A percentile compares a stretch with the other conserved stretches of the same genome.
These are phyloP conservation scores for Quercus phellos DNA, from an alignment of 331 rosid species.

Conservation along the genomic window DNA sequence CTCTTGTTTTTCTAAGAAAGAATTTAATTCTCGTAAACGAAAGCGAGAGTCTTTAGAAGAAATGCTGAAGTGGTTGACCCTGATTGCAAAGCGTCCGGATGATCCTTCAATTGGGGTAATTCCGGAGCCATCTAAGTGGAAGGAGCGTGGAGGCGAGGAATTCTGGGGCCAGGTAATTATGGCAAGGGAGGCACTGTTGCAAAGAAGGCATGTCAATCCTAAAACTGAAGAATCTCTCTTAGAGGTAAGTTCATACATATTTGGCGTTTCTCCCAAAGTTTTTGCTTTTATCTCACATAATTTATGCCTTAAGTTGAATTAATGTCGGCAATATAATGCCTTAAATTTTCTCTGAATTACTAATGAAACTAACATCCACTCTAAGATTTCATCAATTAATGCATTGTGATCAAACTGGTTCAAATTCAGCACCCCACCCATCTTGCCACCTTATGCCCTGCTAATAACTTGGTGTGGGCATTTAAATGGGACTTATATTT, in stretches of 20 bases:
- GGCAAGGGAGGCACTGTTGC: slow-evolving; percentile 46
- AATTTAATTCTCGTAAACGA: slow-evolving; percentile 38
- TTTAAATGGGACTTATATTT: not conserved
- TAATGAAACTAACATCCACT: not conserved
- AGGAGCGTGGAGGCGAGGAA: slow-evolving; percentile 35
- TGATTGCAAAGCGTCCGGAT: slow-evolving; percentile 43
- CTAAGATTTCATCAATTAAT: not conserved
- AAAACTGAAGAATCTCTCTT: slow-evolving; percentile 34
- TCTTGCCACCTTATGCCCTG: not conserved
- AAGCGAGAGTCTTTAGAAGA: slow-evolving; percentile 51
- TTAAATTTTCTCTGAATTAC: not conserved
- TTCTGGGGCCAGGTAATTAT: slow-evolving; percentile 54
- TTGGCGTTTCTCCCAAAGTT: not conserved
- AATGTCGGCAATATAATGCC: not conserved
- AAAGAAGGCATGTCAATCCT: slow-evolving; percentile 31
- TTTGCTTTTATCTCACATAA: not conserved
- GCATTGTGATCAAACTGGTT: not conserved
- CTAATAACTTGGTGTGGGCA: slow-evolving; percentile 8
- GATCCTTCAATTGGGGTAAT: slow-evolving; percentile 40
- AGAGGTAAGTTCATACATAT: slow-evolving; percentile 48
- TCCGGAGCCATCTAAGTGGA: slow-evolving; percentile 61
- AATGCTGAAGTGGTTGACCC: slow-evolving; percentile 68
- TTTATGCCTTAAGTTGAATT: slow-evolving; percentile 2
- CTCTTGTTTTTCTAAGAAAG: slow-evolving; percentile 29
- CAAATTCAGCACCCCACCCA: not conserved